A percentile compares a stretch with the other conserved stretches of the same genome.
These are phyloP conservation scores for Canavalia gladiata DNA, from an alignment of 306 rosid genomes.

Conservation along the genomic window DNA sequence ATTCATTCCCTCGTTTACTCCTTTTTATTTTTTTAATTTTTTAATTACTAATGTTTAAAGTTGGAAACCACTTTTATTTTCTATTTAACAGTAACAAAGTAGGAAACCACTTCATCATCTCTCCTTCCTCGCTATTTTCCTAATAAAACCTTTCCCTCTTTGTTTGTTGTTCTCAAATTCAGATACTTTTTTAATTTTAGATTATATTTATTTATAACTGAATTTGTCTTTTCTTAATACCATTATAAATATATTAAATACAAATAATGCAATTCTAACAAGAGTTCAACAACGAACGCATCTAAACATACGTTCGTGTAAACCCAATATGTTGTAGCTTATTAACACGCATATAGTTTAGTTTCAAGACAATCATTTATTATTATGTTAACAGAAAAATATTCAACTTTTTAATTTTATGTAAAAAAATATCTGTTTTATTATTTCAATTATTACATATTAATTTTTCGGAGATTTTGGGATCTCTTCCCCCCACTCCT, in stretches of 20 bases:
- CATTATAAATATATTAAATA: too few relatives aligned
- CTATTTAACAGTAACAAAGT: not conserved
- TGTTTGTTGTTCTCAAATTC: not conserved
- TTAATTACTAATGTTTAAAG: conserved; percentile 3
- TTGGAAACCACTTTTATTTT: conserved; percentile 39
- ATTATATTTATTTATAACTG: not conserved
- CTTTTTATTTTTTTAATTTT: not conserved
- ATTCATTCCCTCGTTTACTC: conserved; percentile 46
- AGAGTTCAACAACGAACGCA: too few relatives aligned
- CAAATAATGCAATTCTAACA: too few relatives aligned
- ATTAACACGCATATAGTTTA: too few relatives aligned
- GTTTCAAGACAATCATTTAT: too few relatives aligned
- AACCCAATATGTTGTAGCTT: too few relatives aligned
- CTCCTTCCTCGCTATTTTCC: not conserved
- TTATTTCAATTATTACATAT: not conserved
- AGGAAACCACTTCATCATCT: conserved; percentile 14
- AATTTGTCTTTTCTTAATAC: too few relatives aligned
- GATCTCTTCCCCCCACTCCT: not conserved
- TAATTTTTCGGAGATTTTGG: not conserved
- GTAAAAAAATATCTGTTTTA: not conserved
- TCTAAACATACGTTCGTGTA: too few relatives aligned
- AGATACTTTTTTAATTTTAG: not conserved
- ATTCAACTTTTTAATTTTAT: too few relatives aligned
- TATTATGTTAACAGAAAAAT: too few relatives aligned
- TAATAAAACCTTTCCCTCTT: not conserved